These are phyloP conservation scores for Chrysoporthe deuterocubensis DNA, from an alignment of 2,329 filamentous ascomycete genomes.

Conservation along the genomic window DNA sequence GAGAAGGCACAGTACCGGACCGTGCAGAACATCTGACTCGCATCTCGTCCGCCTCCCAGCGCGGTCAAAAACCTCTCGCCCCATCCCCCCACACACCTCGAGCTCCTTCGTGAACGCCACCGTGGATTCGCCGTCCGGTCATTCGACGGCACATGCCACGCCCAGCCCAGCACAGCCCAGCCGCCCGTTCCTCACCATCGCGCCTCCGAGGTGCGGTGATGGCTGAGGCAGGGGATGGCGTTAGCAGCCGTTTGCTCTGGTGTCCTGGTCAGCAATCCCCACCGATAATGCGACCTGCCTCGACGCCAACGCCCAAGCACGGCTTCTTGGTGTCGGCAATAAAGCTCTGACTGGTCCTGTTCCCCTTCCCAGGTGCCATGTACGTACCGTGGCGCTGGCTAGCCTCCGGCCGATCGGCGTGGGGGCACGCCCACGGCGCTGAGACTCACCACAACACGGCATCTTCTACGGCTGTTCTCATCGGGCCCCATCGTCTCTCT, in stretches of 20 bases:
- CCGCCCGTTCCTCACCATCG: not conserved
- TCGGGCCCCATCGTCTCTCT: not conserved
- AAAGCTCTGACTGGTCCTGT: not conserved
- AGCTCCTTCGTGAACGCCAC: not conserved
- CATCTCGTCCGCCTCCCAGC: not conserved
- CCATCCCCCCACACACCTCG: not conserved
- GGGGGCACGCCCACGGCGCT: not conserved
- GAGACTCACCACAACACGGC: not conserved
- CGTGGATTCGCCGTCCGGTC: not conserved
- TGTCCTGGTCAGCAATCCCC: not conserved
- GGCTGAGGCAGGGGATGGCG: not conserved
- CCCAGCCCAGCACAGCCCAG: not conserved
- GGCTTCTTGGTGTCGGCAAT: not conserved
- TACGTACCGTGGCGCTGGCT: not conserved
- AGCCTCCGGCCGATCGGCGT: not conserved
- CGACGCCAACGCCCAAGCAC: not conserved
- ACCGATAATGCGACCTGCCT: slow-evolving; percentile 7
- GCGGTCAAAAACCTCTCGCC: not conserved
- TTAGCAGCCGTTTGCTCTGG: not conserved
- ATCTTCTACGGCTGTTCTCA: not conserved
- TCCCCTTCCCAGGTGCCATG: not conserved
- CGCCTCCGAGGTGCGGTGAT: not conserved
- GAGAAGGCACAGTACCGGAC: not conserved
- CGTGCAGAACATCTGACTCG: no score
- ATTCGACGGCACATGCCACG: not conserved